Conservation (phyloP, 805 yeast species). For the Saccharomycopsis lassenensis region DNA sequence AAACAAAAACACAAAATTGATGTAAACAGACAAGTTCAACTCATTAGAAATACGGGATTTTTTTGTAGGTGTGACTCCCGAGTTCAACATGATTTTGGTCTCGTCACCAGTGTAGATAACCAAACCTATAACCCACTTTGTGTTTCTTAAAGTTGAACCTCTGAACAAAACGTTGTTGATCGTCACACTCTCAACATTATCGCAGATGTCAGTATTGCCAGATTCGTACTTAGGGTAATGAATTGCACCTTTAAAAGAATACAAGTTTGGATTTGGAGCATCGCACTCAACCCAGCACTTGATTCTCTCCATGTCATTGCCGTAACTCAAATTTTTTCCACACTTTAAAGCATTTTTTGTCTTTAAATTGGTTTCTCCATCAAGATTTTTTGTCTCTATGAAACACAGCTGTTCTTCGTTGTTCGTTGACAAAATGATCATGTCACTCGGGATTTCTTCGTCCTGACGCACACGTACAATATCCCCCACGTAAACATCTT, state of each 20-base stretch:
- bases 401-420: slow-evolving; percentile 59
- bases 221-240: slow-evolving; percentile 35
- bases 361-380: slow-evolving; percentile 71
- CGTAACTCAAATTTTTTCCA: slow-evolving; percentile 42
- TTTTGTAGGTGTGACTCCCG: slow-evolving; percentile 73
- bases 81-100: slow-evolving; percentile 70
- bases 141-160: slow-evolving; percentile 71
- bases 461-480: slow-evolving; percentile 54
- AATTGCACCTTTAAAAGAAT: slow-evolving; percentile 55
- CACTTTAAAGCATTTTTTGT: slow-evolving; percentile 41
- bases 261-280: slow-evolving; percentile 56
- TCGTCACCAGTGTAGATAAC: slow-evolving; percentile 72
- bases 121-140: slow-evolving; percentile 73
- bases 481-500: slow-evolving; percentile 67
- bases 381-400: slow-evolving; percentile 61
- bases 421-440: slow-evolving; percentile 54
- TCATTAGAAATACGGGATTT: slow-evolving; percentile 65
- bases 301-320: slow-evolving; percentile 47
- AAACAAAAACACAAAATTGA: slow-evolving; percentile 57
- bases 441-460: slow-evolving; percentile 72
- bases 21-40: slow-evolving; percentile 54
- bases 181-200: too few relatives aligned
- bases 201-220: too few relatives aligned
- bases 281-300: slow-evolving; percentile 59
- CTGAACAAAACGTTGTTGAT: slow-evolving; percentile 60